Conservation (phyloP, 2,329 filamentous ascomycete species). For the Calycina herbarum region DNA sequence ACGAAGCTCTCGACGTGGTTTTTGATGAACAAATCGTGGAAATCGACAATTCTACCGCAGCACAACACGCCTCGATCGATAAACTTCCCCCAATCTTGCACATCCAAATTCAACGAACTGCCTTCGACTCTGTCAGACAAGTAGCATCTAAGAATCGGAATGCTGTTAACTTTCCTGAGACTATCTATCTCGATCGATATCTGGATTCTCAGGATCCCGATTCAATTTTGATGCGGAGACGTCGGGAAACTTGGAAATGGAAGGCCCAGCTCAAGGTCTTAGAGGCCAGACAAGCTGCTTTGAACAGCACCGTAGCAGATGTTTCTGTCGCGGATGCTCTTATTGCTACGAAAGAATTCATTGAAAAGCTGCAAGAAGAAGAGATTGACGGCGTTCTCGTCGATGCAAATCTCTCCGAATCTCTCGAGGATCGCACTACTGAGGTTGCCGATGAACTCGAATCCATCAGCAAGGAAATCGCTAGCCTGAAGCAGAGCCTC, state of each 20-base stretch:
- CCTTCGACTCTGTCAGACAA: conserved; percentile 63
- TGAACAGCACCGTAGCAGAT: conserved; percentile 29
- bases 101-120: conserved; percentile 82
- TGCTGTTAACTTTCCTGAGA: conserved; percentile 76
- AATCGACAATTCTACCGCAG: conserved; percentile 58
- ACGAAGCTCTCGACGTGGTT: conserved; percentile 79
- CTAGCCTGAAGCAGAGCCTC: conserved; percentile 41
- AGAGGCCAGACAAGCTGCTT: conserved; percentile 41
- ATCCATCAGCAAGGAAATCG: conserved; percentile 48
- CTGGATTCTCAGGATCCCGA: conserved; percentile 63
- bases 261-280: conserved; percentile 62
- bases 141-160: conserved; percentile 71
- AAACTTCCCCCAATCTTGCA: conserved; percentile 83
- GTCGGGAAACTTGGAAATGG: conserved; percentile 73
- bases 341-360: conserved; percentile 40
- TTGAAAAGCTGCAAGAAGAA: conserved; percentile 45
- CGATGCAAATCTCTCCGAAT: conserved; percentile 41
- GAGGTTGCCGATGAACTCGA: conserved; percentile 49
- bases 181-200: conserved; percentile 85
- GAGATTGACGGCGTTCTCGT: conserved; percentile 45
- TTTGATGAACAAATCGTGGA: conserved; percentile 79
- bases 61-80: conserved; percentile 70
- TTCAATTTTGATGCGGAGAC: conserved; percentile 60
- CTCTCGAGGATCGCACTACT: conserved; percentile 47
- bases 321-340: conserved; percentile 35